These are phyloP conservation scores for Mallotus nudiflorus DNA, from an alignment of 345 rosid genomes.

Conservation along the genomic window DNA sequence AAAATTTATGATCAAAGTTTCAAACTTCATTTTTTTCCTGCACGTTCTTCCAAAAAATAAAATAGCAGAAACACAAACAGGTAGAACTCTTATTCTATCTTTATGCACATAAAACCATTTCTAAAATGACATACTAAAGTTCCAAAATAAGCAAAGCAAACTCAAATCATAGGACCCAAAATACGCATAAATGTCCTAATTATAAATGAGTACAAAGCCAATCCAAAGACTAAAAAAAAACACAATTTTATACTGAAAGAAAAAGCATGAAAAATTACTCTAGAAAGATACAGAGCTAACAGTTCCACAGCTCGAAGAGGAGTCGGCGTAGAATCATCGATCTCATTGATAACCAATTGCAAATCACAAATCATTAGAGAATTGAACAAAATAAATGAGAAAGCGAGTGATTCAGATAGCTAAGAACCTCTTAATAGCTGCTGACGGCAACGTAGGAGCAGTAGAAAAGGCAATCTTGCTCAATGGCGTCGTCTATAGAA, in stretches of 20 bases:
- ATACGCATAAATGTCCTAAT: too few species aligned
- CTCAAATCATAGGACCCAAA: neutral
- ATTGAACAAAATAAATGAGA: neutral
- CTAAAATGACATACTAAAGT: too few species aligned
- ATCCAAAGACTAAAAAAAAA: neutral
- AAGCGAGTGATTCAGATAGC: neutral
- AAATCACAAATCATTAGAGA: neutral
- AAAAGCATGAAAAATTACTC: neutral
- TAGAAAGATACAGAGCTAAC: constrained; percentile 76
- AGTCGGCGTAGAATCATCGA: constrained; percentile 79
- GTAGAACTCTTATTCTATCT: too few species aligned
- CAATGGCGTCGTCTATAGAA: constrained; percentile 74
- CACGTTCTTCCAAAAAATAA: too few species aligned
- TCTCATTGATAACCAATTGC: constrained; percentile 88
- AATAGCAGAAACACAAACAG: too few species aligned
- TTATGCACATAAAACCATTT: too few species aligned
- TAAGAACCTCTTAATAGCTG: constrained; percentile 82
- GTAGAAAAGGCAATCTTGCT: constrained; percentile 80
- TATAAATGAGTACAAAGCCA: neutral
- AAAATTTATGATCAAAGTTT: too few species aligned
- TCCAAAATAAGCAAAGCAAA: neutral
- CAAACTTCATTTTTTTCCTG: too few species aligned
- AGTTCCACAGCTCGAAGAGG: constrained; percentile 93
- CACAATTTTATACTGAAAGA: neutral
- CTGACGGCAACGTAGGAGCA: constrained; percentile 96